A percentile compares a stretch with the other conserved stretches of the same genome.
These are phyloP conservation scores for Rhodotorula toruloides DNA, from an alignment of 768 basidiomycete species.

Conservation along the genomic window DNA sequence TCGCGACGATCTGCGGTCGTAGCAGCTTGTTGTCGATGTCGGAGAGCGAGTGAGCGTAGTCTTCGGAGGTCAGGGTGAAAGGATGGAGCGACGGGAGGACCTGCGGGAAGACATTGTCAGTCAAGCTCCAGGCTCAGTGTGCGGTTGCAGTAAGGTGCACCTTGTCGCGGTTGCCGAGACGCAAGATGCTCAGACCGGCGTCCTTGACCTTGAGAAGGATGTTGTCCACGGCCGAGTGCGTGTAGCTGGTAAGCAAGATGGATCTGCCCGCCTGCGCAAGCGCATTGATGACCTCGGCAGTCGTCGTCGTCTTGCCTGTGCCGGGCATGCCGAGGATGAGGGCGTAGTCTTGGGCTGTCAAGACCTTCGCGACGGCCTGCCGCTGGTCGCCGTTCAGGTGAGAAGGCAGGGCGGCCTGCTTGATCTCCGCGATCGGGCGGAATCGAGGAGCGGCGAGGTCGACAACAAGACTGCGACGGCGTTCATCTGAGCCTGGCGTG, in stretches of 20 bases:
- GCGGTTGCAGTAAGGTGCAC: constrained; percentile 49
- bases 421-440: constrained; percentile 31
- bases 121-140: not conserved
- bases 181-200: constrained; percentile 64
- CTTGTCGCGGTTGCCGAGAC: constrained; percentile 86
- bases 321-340: constrained; percentile 96
- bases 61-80: constrained; percentile 61
- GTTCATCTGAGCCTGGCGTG: constrained; percentile 64
- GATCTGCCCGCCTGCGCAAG: constrained; percentile 77
- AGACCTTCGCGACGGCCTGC: constrained; percentile 64
- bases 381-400: constrained; percentile 67
- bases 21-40: constrained; percentile 77
- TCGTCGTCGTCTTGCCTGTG: constrained; percentile 93
- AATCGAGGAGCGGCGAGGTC: constrained; percentile 70
- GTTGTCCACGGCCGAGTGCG: constrained; percentile 98
- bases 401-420: constrained; percentile 43
- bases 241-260: constrained; percentile 84
- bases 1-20: constrained; percentile 87
- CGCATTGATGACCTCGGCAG: constrained; percentile 75
- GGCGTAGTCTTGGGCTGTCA: constrained; percentile 81
- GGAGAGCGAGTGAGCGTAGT: constrained; percentile 62
- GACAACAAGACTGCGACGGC: constrained; percentile 69
- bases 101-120: constrained; percentile 48
- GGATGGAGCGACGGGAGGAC: constrained; percentile 73
- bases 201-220: constrained; percentile 74